These are phyloP conservation scores for Epichloe festucae DNA, from an alignment of 2,329 filamentous ascomycete genomes.

Conservation along the genomic window DNA sequence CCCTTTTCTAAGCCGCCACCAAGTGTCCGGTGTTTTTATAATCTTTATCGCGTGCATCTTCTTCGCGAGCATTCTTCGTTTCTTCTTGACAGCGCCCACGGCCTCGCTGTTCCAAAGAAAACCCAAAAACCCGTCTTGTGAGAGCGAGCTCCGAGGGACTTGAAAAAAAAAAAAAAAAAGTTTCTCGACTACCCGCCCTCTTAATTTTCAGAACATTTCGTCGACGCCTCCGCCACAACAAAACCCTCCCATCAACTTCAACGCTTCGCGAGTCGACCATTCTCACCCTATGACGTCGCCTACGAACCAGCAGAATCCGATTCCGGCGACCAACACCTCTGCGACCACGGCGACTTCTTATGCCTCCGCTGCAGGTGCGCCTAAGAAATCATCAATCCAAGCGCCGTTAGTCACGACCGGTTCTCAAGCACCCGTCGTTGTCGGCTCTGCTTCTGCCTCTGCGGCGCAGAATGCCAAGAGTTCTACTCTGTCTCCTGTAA, in stretches of 20 bases:
- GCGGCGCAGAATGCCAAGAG: slow-evolving; percentile 46
- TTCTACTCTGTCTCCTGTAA: slow-evolving; percentile 64
- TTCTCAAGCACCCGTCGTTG: slow-evolving; percentile 39
- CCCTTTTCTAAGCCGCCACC: slow-evolving; percentile 13
- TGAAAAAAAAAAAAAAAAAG: background rate
- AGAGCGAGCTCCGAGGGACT: slow-evolving; percentile 2
- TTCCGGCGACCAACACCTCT: slow-evolving; percentile 44
- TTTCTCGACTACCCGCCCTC: slow-evolving; percentile 5
- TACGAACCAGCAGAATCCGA: slow-evolving; percentile 40
- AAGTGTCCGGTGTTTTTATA: slow-evolving; percentile 6
- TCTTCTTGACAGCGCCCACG: slow-evolving; percentile 1
- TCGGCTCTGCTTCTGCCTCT: slow-evolving; percentile 38
- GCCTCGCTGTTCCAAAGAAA: background rate
- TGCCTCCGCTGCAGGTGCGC: slow-evolving; percentile 52
- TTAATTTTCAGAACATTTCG: background rate
- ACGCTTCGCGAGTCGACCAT: background rate
- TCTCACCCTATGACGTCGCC: slow-evolving; percentile 45
- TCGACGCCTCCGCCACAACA: slow-evolving; percentile 1
- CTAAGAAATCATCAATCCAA: slow-evolving; percentile 47
- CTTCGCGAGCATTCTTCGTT: slow-evolving; percentile 5
- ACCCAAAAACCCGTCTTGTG: background rate
- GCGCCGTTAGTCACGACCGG: slow-evolving; percentile 48
- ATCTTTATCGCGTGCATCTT: slow-evolving; percentile 4
- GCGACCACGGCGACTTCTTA: slow-evolving; percentile 48
- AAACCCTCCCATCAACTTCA: background rate